phyloP scores from a whole-genome alignment of 306 rosid species.

The Gynostemma pentaphyllum region DNA sequence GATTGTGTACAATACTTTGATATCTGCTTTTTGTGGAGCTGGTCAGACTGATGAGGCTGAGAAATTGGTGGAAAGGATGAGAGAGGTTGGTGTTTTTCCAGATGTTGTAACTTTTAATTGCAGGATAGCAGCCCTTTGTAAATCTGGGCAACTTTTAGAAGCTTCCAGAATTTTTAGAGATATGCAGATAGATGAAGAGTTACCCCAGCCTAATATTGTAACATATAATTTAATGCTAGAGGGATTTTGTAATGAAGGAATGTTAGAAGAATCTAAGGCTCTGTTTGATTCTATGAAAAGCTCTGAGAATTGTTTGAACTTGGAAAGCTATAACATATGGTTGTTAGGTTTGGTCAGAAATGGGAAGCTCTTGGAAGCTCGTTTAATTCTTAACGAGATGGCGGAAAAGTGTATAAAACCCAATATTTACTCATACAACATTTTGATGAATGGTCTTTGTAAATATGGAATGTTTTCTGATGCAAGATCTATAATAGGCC shows the following conservation, averaged over 20 bases:
- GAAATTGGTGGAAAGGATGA: slow-evolving; percentile 70
- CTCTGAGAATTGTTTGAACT: slow-evolving; percentile 17
- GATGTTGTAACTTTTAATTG: slow-evolving; percentile 80
- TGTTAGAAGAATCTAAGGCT: slow-evolving; percentile 60
- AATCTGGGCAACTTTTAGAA: slow-evolving; percentile 56
- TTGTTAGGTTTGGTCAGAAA: slow-evolving; percentile 53
- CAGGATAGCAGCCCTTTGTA: slow-evolving; percentile 82
- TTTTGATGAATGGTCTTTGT: slow-evolving; percentile 67
- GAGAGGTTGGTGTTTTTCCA: slow-evolving; percentile 40
- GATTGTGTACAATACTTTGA: slow-evolving; percentile 66
- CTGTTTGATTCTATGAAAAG: slow-evolving; percentile 57
- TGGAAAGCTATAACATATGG: slow-evolving; percentile 73
- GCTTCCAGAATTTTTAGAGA: slow-evolving; percentile 88
- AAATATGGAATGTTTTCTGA: slow-evolving; percentile 55
- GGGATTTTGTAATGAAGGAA: slow-evolving; percentile 67
- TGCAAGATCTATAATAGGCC: slow-evolving; percentile 47
- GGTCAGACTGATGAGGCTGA: slow-evolving; percentile 65
- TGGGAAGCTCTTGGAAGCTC: slow-evolving; percentile 58
- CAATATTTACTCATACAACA: slow-evolving; percentile 58
- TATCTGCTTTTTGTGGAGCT: slow-evolving; percentile 55
- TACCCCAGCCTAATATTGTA: slow-evolving; percentile 60
- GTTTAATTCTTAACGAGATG: slow-evolving; percentile 57
- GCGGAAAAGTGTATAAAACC: slow-evolving; percentile 40
- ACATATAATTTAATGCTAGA: slow-evolving; percentile 72
- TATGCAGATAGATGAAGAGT: slow-evolving; percentile 63